phyloP scores from a whole-genome alignment of 148 eudicot species.

The Vaccinium darrowii region DNA sequence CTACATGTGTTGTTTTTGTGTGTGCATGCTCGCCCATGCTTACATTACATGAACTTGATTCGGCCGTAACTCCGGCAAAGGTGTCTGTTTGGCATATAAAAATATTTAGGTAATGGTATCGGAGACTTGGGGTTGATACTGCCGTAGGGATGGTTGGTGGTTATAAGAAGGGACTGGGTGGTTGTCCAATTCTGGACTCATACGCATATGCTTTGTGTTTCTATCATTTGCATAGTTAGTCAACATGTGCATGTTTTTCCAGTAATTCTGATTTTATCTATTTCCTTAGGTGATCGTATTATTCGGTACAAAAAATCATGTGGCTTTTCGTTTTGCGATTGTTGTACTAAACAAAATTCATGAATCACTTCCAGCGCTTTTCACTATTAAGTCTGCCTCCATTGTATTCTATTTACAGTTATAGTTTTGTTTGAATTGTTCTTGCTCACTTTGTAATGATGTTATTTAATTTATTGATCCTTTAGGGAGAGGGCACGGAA shows the following conservation, averaged over 20 bases:
- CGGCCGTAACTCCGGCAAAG: background rate
- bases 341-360: background rate
- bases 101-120: background rate
- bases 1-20: background rate
- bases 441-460: background rate
- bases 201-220: background rate
- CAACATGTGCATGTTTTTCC: background rate
- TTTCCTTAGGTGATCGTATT: background rate
- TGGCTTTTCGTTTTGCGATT: background rate
- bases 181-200: background rate
- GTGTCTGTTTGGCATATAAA: background rate
- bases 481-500: constrained; percentile 91
- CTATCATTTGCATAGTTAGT: background rate
- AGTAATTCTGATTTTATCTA: background rate
- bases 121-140: background rate
- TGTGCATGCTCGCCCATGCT: background rate
- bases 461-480: constrained; percentile 4
- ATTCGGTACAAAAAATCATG: background rate
- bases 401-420: background rate
- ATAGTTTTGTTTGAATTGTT: background rate
- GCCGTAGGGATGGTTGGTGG: background rate
- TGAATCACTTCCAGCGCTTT: background rate
- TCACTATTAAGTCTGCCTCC: background rate
- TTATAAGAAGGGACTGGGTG: background rate
- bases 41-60: background rate